phyloP scores from a whole-genome alignment of 225 moss, liverwort and hornwort genomes.

The Antitrichia curtipendula region DNA sequence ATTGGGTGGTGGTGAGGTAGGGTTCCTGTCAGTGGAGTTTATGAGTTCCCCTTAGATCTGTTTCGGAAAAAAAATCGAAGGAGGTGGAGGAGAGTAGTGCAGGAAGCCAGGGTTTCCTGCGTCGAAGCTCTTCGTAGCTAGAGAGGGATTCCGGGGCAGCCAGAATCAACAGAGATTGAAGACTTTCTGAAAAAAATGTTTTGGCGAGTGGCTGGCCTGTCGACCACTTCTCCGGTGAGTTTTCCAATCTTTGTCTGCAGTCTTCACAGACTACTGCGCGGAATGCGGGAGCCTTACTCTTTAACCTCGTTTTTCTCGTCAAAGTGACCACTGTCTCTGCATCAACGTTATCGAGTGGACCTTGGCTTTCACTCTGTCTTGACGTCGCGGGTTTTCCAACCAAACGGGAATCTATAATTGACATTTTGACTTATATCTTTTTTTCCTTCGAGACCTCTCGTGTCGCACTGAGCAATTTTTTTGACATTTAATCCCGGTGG shows the following conservation, averaged over 20 bases:
- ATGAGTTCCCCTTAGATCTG: not conserved
- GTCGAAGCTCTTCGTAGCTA: not conserved
- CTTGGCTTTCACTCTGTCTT: not conserved
- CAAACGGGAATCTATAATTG: not conserved
- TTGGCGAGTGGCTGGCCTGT: slow-evolving; percentile 97
- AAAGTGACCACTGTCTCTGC: not conserved
- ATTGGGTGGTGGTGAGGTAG: not conserved
- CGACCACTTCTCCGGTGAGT: slow-evolving; percentile 97
- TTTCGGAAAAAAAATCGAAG: not conserved
- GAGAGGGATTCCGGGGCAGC: slow-evolving; percentile 5
- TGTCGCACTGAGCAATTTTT: not conserved
- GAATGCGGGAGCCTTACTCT: not conserved
- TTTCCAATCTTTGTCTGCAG: not conserved
- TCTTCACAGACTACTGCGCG: not conserved
- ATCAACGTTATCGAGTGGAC: not conserved
- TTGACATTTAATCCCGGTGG: not conserved
- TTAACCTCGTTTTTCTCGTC: not conserved
- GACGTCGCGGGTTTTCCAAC: not conserved
- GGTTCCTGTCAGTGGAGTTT: not conserved
- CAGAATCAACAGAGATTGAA: slow-evolving; percentile 39
- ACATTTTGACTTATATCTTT: no score
- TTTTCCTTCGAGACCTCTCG: not conserved
- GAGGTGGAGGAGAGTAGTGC: not conserved
- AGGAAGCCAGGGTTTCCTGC: not conserved
- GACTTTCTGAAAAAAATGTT: slow-evolving; percentile 91